Evolutionary conservation across 805 yeast genomes (phyloP).

Genomic region (Ogataea dorogensis): DNA sequence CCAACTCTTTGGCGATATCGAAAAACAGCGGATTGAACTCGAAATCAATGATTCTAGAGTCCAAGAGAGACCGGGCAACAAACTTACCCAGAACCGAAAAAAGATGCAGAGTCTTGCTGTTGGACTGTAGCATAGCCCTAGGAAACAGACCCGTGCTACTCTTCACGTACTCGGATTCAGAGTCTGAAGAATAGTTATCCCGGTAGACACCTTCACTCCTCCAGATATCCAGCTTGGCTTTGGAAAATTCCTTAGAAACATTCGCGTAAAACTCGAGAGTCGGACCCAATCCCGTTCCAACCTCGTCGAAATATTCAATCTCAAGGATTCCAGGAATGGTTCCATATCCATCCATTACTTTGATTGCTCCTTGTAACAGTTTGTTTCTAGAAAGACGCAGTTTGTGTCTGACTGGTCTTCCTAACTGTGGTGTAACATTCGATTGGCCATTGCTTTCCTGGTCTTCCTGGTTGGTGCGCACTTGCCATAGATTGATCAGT

Average conservation of each 20-base stretch:
- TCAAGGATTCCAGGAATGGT: constrained; percentile 79
- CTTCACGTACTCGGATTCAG: constrained; percentile 8
- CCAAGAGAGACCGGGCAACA: constrained; percentile 82
- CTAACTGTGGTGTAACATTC: constrained; percentile 46
- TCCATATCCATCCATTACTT: constrained; percentile 74
- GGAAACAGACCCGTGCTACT: constrained; percentile 69
- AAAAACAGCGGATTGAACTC: constrained; percentile 72
- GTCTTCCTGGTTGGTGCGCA: constrained; percentile 41
- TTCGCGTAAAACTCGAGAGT: constrained; percentile 88
- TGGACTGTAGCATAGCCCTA: constrained; percentile 41
- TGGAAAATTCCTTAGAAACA: constrained; percentile 73
- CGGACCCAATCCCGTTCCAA: constrained; percentile 96
- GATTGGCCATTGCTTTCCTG: constrained; percentile 22
- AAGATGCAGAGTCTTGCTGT: constrained; percentile 43
- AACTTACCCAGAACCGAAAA: constrained; percentile 77
- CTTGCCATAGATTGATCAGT: constrained; percentile 74
- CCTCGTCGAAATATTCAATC: constrained; percentile 85
- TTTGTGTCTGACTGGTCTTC: constrained; percentile 76
- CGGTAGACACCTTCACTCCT: constrained; percentile 38
- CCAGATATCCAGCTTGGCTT: constrained; percentile 65
- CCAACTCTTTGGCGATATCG: constrained; percentile 46
- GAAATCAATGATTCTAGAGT: constrained; percentile 85
- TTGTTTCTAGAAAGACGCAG: constrained; percentile 70
- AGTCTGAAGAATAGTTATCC: constrained; percentile 7
- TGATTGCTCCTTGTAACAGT: constrained; percentile 72